phyloP scores from a whole-genome alignment of 2,329 filamentous ascomycete genomes.

The Pseudogymnoascus sp. region DNA sequence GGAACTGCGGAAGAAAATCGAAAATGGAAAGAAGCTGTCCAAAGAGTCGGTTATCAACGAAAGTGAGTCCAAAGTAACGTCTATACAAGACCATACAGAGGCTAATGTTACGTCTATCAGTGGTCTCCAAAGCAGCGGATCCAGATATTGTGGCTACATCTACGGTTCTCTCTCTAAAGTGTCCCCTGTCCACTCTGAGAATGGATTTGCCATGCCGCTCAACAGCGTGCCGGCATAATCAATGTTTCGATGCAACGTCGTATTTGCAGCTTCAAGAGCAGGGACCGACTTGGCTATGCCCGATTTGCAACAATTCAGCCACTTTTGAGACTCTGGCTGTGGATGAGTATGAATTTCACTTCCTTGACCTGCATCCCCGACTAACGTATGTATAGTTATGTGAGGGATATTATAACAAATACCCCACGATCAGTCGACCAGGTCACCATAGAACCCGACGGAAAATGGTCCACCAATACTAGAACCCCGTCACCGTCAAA shows the following conservation, averaged over 20 bases:
- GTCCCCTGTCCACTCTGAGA: slow-evolving; percentile 79
- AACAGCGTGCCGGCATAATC: slow-evolving; percentile 74
- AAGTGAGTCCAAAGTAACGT: slow-evolving; percentile 46
- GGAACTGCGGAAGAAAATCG: slow-evolving; percentile 62
- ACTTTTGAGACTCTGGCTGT: slow-evolving; percentile 77
- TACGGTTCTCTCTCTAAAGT: slow-evolving; percentile 82
- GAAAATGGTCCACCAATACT: slow-evolving; percentile 55
- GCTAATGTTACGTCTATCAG: slow-evolving; percentile 39
- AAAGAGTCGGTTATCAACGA: slow-evolving; percentile 78
- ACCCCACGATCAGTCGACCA: slow-evolving; percentile 69
- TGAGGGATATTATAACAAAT: slow-evolving; percentile 73
- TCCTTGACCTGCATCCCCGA: background rate
- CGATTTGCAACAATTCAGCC: slow-evolving; percentile 79
- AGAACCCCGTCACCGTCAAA: slow-evolving; percentile 18
- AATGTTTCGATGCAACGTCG: slow-evolving; percentile 89
- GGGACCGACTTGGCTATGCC: slow-evolving; percentile 93
- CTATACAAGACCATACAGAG: background rate
- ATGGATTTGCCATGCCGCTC: slow-evolving; percentile 75
- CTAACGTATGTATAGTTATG: slow-evolving; percentile 52
- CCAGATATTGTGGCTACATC: slow-evolving; percentile 85
- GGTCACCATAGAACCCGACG: slow-evolving; percentile 83
- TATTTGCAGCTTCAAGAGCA: slow-evolving; percentile 94
- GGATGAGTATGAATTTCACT: slow-evolving; percentile 59
- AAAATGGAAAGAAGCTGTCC: slow-evolving; percentile 62
- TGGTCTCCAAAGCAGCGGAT: slow-evolving; percentile 74